phyloP scores from a whole-genome alignment of 2,329 filamentous ascomycete species.

The Ceratocystis huliohia region DNA sequence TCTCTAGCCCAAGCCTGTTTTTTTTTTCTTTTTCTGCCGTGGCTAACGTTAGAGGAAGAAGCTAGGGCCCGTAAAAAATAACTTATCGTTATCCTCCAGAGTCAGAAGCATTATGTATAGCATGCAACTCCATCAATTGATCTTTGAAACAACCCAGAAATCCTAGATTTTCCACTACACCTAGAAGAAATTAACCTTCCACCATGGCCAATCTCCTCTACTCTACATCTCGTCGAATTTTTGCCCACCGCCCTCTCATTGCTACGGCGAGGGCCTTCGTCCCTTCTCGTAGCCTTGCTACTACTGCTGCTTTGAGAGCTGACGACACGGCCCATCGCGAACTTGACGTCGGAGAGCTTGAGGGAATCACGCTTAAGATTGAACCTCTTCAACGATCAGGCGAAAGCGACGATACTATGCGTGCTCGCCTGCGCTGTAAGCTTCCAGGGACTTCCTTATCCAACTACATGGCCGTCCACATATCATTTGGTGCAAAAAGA shows the following conservation, averaged over 20 bases:
- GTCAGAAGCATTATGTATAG: neutral
- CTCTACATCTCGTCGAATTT: conserved; percentile 21
- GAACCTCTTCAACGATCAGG: conserved; percentile 77
- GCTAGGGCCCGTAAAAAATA: conserved; percentile 12
- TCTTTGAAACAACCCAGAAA: neutral
- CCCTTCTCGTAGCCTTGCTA: conserved; percentile 23
- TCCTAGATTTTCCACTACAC: too few relatives aligned
- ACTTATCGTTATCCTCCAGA: neutral
- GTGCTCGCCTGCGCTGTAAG: conserved; percentile 65
- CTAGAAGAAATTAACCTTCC: neutral
- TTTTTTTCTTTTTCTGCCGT: neutral
- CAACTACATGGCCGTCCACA: neutral
- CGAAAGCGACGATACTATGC: conserved; percentile 75
- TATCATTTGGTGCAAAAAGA: too few relatives aligned
- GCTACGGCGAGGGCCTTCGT: conserved; percentile 17
- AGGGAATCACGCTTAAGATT: conserved; percentile 74
- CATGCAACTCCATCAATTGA: neutral
- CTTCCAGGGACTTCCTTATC: conserved; percentile 25
- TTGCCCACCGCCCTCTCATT: conserved; percentile 22
- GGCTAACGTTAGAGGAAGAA: conserved; percentile 3
- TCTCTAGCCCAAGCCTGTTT: neutral
- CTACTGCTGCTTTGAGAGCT: conserved; percentile 23
- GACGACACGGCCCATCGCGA: conserved; percentile 35
- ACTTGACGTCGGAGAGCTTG: conserved; percentile 72
- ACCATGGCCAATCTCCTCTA: conserved; percentile 12